Conservation (phyloP, 1,139 yeast genomes). For the Yamadazyma atmosphaerica region DNA sequence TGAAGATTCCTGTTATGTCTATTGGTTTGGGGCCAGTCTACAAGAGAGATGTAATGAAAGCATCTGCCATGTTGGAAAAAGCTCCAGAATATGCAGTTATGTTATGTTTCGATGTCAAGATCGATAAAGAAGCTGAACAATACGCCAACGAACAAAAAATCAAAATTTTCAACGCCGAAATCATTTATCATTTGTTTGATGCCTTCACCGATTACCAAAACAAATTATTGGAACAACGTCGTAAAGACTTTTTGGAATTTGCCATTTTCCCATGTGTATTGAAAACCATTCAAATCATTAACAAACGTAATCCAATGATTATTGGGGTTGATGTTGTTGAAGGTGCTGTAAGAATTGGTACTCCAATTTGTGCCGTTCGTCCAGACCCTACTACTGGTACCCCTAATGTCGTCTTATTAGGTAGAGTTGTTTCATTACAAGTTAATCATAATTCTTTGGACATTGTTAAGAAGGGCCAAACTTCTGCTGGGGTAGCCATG, state of each 20-base stretch:
- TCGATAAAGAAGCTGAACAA: constrained; percentile 97
- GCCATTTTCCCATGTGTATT: constrained; percentile 96
- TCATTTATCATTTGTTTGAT: constrained; percentile 95
- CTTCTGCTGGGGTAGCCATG: constrained; percentile 98
- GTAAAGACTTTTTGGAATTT: constrained; percentile 82
- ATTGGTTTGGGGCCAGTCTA: constrained; percentile 97
- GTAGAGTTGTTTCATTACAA: constrained; percentile 86
- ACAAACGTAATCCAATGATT: constrained; percentile 98
- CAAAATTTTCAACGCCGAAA: constrained; percentile 91
- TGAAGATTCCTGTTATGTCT: constrained; percentile 99
- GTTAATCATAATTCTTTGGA: constrained; percentile 88
- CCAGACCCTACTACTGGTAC: constrained; percentile 81
- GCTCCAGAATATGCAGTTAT: constrained; percentile 95
- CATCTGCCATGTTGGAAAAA: constrained; percentile 93
- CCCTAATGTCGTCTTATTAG: constrained; percentile 71
- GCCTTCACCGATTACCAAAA: constrained; percentile 91
- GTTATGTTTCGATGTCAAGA: constrained; percentile 96
- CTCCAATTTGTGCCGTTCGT: constrained; percentile 95
- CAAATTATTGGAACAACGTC: constrained; percentile 82
- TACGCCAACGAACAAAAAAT: constrained; percentile 93
- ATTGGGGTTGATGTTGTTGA: constrained; percentile 97
- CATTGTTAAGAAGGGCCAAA: constrained; percentile 87
- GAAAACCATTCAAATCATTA: constrained; percentile 92
- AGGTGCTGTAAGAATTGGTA: constrained; percentile 86
- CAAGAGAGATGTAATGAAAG: constrained; percentile 98